Conservation (phyloP, 345 rosid genomes). For the Populus deltoides region DNA sequence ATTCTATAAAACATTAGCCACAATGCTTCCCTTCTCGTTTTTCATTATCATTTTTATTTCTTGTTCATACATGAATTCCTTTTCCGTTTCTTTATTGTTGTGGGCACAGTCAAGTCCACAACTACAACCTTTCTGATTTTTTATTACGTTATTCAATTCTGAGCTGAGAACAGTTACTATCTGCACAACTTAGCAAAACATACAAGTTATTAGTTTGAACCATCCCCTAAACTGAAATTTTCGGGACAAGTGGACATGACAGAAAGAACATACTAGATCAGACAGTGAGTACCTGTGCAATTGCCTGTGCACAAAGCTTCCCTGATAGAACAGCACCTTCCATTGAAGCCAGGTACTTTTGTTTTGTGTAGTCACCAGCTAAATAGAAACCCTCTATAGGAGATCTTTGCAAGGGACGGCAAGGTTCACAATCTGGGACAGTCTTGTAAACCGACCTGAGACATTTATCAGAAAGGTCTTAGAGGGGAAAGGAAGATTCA, state of each 20-base stretch:
- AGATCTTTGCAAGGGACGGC: slow-evolving; percentile 89
- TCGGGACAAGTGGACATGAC: neutral
- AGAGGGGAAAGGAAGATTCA: neutral
- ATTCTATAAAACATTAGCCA: neutral
- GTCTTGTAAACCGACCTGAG: slow-evolving; percentile 93
- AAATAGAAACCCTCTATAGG: slow-evolving; percentile 81
- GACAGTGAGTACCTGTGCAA: slow-evolving; percentile 55
- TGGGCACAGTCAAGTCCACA: neutral
- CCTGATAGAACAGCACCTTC: slow-evolving; percentile 97
- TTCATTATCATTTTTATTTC: neutral
- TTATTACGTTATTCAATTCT: too few relatives aligned
- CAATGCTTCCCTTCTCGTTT: neutral
- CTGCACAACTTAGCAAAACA: neutral
- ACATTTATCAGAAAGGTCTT: slow-evolving; percentile 13
- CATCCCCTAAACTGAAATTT: neutral
- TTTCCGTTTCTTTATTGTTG: neutral
- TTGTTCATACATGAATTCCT: neutral
- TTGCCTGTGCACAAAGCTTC: slow-evolving; percentile 82
- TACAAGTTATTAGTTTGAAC: too few relatives aligned
- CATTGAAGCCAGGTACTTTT: slow-evolving; percentile 96
- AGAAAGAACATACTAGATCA: neutral
- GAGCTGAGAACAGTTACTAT: neutral
- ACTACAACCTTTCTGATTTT: neutral
- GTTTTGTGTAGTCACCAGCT: slow-evolving; percentile 94
- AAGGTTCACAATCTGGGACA: slow-evolving; percentile 80